Base-by-base conservation (phyloP, 1,284 basidiomycete genomes). In the Apiotrichum brassicae region DNA sequence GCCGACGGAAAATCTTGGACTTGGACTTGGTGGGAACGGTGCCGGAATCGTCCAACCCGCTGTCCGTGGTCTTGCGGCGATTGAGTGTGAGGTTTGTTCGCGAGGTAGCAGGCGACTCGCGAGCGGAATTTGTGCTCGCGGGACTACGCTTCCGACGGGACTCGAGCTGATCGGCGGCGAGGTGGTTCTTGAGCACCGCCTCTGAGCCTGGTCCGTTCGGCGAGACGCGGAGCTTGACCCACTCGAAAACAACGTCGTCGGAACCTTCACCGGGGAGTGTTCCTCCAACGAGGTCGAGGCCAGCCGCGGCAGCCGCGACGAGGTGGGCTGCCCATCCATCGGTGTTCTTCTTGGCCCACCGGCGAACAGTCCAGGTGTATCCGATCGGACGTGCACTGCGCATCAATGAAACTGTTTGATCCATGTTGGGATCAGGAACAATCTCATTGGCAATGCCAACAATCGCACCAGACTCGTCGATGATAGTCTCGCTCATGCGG, bases 361-460 rank as follows among this genome's bases (percentile, higher is more conserved):
- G 78, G 48, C 82, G 77, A 18, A 91, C 82, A 5, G 86, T 78
- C 87, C 89, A 94, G 4, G 86, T 81, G 61, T 93, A 92, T 61
- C 66, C 70, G 6, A 71, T 51, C 8, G 72, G 68, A 33, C 72
- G 62, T n/a, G 49, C 48, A 0, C 62, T 63, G 4, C 62, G 60
- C 18, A 33, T 14, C 46, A 51, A 28, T 35, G 53, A 36, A 13
- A 52, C 36, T 3, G 40, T 42, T 28, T 28, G 16, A 23, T 32
- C 28, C 11, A 25, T 20, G 26, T 19, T 22, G 14, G 25, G 25
- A 12, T 18, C 7, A 9, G 40, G 40, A 7, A 45, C 14, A 8
- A 37, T 14, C 7, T 51, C 49, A 18, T 51, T 35, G 3, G 54
- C 52, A 24, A 66, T 51, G 18, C 63, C 65, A 7, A 64, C 60